These are phyloP conservation scores for Trichoderma sp. DNA, from an alignment of 2,329 filamentous ascomycete species.

Conservation along the genomic window DNA sequence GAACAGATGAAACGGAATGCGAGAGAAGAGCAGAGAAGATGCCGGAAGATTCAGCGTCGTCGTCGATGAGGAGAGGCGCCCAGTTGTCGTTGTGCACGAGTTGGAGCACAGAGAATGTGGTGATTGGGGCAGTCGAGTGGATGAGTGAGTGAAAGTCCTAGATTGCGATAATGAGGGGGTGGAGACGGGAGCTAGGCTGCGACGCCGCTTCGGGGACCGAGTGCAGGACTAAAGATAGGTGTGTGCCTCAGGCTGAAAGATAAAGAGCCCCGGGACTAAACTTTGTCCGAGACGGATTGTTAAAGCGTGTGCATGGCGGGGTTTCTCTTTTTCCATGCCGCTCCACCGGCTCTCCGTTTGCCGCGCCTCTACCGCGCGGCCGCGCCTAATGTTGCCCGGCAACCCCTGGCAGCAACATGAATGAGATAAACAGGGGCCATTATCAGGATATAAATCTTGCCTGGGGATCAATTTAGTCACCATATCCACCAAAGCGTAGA, in stretches of 20 bases:
- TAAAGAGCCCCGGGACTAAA: neutral
- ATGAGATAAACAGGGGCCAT: constrained; percentile 17
- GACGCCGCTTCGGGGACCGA: constrained; percentile 5
- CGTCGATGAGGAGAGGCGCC: neutral
- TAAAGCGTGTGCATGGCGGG: neutral
- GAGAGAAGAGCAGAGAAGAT: neutral
- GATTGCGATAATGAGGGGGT: constrained; percentile 8
- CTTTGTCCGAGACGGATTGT: neutral
- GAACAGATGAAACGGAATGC: neutral
- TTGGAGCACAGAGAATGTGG: neutral
- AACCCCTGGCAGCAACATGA: neutral
- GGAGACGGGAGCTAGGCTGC: constrained; percentile 10
- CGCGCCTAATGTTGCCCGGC: constrained; percentile 19
- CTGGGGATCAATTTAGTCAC: neutral
- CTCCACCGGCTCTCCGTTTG: neutral
- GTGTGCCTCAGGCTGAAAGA: neutral
- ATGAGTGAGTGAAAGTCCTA: constrained; percentile 9
- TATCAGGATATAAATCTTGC: neutral
- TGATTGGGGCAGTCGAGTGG: neutral
- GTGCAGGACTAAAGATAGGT: neutral
- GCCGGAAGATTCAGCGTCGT: neutral
- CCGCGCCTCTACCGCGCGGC: neutral
- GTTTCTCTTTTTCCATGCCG: constrained; percentile 8
- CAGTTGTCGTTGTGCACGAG: neutral
- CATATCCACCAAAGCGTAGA: constrained; percentile 17